Base-by-base conservation (phyloP, 306 rosid genomes). In the Clitoria ternatea region DNA sequence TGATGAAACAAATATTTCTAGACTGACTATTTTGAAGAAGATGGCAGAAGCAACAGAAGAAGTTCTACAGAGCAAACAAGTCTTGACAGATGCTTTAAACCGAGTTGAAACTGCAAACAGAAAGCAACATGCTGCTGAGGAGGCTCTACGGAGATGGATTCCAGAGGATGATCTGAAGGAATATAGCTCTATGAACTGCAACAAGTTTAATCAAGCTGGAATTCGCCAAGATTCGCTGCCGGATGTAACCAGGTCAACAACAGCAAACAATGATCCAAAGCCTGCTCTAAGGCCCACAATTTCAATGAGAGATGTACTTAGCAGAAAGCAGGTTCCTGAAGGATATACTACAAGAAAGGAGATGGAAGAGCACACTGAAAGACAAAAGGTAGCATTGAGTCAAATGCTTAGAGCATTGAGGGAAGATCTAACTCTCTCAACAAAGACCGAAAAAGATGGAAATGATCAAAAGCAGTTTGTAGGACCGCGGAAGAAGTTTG, bases 281-380 rank as follows among this genome's bases (percentile, higher is more conserved):
- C 89, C 96, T 10, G 77, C 61, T 70, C 66, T 83, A 66, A 90
- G 85, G 74, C 52, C 97, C 7, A 83, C 90, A 1, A 81, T 85
- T 71, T 94, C 99, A 8, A 86, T 94, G 96, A 66, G 97, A 75
- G 99, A 94, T 66, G 92, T 94, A 70, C 97, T 94, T 14, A 87
- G 88, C 82, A 85, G 87, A 83, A 89, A 91, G 85, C 97, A 86
- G 79, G 87, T 79, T 78, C 74, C 86, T 5, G 88, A 89, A 69
- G 92, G 82, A n/a, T 76, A 62, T 62, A 72, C 66, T 20, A 76
- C 72, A 4, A 80, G 79, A 54, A 76, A 74, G 80, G 93, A 90
- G 49, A 77, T 82, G 84, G 85, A 43, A 6, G 76, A 80, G 26
- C 87, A 81, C 27, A 66, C 69, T 11, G 96, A 73, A 39, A 84